Base-by-base conservation (phyloP, 495 filamentous ascomycete species). In the Schizothecium vesticola region DNA sequence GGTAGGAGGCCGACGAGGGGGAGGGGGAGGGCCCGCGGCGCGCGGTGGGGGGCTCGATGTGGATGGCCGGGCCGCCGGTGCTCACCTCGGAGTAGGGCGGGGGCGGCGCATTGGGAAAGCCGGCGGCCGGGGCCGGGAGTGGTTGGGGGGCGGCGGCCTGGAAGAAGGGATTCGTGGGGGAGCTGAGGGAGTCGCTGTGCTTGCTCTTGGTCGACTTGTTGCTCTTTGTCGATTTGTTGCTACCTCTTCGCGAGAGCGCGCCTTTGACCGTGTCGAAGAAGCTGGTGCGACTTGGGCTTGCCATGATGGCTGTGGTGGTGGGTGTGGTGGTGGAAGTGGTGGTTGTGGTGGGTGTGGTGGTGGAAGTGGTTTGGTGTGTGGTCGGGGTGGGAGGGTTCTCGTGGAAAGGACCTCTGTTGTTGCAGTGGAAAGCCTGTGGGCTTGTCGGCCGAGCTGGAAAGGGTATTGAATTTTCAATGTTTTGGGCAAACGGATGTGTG, bases 231-330 rank as follows among this genome's bases (percentile, higher is more conserved):
- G 51, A 68, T 62, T 63, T 61, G 65, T 63, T 63, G 59, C 63
- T 58, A 8, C 21, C 16, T 61, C 67, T 72, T 12, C 56, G 59
- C 58, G 72, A 68, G 24, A 75, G 25, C 61, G 62, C 72, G 58
- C 67, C 70, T 36, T 69, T 72, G 62, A 77, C 19, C 3, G 67
- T 67, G 51, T 63, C 71, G 56, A 76, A 72, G 51, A 51, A 76
- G 21, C 25, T 19, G 33, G 33, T 43, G 13, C 43, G 43, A 16
- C 70, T 26, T 33, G 29, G 21, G 60, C 55, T 36, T 16, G 61
- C 58, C 67, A 70, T 71, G 33, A 11, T 66, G 56, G 59, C 12
- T 64, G 65, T 12, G 58, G 59, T n/a, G 9, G 31, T 10, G 7
- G 29, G 25, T 28, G 36, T 12, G 62, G 36, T 60, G 33, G 70